Percentiles rank a stretch among this genome's conserved stretches.
phyloP scores from a whole-genome alignment of 2,329 filamentous ascomycete genomes.

The Ceratocystis eucalypticola region DNA sequence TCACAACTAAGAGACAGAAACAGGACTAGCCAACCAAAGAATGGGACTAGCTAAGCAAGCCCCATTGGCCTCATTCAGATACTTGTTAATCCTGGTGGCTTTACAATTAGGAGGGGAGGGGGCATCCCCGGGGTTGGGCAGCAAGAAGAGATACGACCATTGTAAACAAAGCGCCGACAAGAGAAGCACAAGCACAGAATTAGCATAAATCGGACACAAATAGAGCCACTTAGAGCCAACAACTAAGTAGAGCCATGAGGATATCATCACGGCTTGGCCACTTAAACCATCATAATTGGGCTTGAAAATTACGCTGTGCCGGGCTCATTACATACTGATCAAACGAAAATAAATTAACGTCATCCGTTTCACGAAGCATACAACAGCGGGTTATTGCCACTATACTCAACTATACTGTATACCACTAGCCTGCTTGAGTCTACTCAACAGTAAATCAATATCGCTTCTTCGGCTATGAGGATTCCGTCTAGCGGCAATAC shows the following conservation, averaged over 20 bases:
- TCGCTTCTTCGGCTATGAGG: not conserved
- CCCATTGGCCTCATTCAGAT: conserved; percentile 4
- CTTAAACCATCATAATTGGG: not conserved
- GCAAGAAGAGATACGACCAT: not conserved
- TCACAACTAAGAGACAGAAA: not conserved
- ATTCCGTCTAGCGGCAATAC: too few species aligned
- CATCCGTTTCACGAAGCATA: not conserved
- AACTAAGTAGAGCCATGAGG: not conserved
- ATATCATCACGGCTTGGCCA: not conserved
- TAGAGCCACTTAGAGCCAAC: not conserved
- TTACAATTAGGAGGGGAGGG: not conserved
- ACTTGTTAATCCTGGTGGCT: not conserved
- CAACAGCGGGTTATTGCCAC: not conserved
- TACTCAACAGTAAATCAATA: too few species aligned
- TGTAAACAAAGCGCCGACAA: not conserved
- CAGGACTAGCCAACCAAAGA: not conserved
- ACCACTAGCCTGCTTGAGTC: not conserved
- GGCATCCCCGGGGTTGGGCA: conserved; percentile 2
- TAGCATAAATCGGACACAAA: not conserved
- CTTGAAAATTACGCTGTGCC: not conserved
- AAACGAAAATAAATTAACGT: not conserved
- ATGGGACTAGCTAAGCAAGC: not conserved
- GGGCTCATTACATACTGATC: not conserved
- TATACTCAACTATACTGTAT: not conserved
- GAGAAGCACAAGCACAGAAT: not conserved